These are phyloP conservation scores for Casuarina equisetifolia DNA, from an alignment of 306 rosid genomes.

Conservation along the genomic window DNA sequence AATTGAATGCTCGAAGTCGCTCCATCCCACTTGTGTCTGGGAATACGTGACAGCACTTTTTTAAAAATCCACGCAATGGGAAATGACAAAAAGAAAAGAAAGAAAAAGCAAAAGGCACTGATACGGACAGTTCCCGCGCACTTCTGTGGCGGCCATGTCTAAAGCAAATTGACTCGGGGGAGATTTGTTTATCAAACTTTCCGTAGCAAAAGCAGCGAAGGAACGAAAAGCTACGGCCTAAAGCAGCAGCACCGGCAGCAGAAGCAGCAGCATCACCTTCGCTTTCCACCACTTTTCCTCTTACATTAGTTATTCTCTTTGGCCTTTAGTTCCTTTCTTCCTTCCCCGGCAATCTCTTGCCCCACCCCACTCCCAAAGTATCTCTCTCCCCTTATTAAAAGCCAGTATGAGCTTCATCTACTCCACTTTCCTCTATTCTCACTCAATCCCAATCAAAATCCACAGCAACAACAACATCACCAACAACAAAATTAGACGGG, in stretches of 20 bases:
- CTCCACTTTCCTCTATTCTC: background rate
- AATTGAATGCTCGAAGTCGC: no score
- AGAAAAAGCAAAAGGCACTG: no score
- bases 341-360: background rate
- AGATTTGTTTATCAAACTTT: background rate
- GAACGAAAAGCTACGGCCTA: background rate
- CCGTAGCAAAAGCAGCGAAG: background rate
- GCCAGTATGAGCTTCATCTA: background rate
- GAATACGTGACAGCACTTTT: no score
- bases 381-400: background rate
- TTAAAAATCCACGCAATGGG: no score
- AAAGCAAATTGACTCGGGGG: no score
- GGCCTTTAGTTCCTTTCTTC: conserved; percentile 3
- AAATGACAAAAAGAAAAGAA: no score
- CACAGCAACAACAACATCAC: background rate
- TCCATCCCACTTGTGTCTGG: no score
- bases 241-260: background rate
- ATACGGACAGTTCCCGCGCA: no score
- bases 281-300: background rate
- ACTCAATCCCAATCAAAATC: background rate
- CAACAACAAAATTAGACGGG: background rate
- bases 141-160: no score
- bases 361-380: conserved; percentile 2
- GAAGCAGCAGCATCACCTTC: background rate
- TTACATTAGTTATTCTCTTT: background rate